These are phyloP conservation scores for Exophiala dermatitidis DNA, from an alignment of 2,329 filamentous ascomycete species.

Conservation along the genomic window DNA sequence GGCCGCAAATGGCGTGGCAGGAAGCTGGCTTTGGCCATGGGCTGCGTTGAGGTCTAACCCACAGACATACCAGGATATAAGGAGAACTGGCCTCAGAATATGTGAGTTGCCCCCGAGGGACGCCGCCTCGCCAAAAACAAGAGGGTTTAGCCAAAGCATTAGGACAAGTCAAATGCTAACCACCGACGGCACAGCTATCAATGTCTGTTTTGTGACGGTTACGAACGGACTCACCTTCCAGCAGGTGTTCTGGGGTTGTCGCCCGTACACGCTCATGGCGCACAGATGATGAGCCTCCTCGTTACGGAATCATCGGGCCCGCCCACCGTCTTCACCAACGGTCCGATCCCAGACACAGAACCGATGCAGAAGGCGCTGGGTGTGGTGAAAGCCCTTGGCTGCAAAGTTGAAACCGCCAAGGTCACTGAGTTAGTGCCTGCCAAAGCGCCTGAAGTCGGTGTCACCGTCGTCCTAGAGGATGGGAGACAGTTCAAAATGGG, in stretches of 20 bases:
- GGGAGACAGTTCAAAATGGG: not conserved
- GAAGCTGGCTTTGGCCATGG: conserved; percentile 1
- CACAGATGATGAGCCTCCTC: no score
- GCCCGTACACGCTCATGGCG: not conserved
- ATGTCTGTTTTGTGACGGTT: conserved; percentile 5
- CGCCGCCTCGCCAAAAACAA: no score
- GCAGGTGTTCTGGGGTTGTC: conserved; percentile 1
- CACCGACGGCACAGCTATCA: not conserved
- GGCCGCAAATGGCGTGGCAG: not conserved
- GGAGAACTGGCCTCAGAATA: conserved; percentile 2
- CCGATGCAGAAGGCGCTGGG: no score
- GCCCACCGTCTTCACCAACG: no score
- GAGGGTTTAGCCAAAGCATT: no score
- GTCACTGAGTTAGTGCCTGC: no score
- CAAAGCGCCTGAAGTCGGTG: no score
- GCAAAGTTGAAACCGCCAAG: no score
- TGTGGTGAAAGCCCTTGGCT: no score
- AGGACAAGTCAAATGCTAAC: no score
- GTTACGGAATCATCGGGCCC: no score
- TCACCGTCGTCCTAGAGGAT: not conserved
- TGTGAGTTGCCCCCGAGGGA: not conserved
- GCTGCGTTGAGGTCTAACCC: not conserved
- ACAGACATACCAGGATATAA: conserved; percentile 2
- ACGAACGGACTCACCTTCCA: conserved; percentile 2
- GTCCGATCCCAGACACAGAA: no score